These are phyloP conservation scores for slime mould (Dictyostelium discoideum) DNA, from an alignment of 78 protist species.

Conservation along the genomic window DNA sequence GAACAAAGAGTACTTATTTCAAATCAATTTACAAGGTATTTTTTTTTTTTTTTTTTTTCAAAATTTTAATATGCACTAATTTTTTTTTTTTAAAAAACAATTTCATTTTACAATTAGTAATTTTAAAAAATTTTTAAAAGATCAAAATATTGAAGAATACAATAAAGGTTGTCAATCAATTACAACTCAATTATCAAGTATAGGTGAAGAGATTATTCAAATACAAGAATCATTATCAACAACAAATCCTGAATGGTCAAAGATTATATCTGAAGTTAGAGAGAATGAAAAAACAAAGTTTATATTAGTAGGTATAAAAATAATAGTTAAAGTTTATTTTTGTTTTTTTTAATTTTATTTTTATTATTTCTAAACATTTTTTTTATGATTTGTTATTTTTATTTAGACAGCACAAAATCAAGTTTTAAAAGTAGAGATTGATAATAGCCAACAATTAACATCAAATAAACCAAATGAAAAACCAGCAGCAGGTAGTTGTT, in stretches of 20 bases:
- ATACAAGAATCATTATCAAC: constrained; percentile 20
- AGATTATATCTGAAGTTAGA: constrained; percentile 12
- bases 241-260: constrained; percentile 24
- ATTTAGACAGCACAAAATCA: constrained; percentile 62
- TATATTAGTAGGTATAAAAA: constrained; percentile 4
- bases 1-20: constrained; percentile 47
- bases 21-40: constrained; percentile 51
- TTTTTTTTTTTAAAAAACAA: background rate
- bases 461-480: background rate
- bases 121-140: constrained; percentile 29
- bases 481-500: constrained; percentile 29
- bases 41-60: background rate
- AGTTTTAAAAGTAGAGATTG: constrained; percentile 50
- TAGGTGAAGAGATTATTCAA: constrained; percentile 47
- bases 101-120: background rate
- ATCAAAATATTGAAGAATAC: constrained; percentile 39
- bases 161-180: constrained; percentile 26
- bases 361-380: background rate
- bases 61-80: background rate
- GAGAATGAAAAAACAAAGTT: constrained; percentile 56
- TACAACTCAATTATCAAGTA: constrained; percentile 17
- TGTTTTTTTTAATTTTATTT: background rate
- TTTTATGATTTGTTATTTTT: background rate
- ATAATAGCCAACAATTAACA: constrained; percentile 19
- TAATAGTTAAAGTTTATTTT: background rate